Evolutionary conservation across 2,329 filamentous ascomycete genomes (phyloP), one percentile per base, ranked within the genome.

Genomic region (Mollisia scopiformis): DNA sequence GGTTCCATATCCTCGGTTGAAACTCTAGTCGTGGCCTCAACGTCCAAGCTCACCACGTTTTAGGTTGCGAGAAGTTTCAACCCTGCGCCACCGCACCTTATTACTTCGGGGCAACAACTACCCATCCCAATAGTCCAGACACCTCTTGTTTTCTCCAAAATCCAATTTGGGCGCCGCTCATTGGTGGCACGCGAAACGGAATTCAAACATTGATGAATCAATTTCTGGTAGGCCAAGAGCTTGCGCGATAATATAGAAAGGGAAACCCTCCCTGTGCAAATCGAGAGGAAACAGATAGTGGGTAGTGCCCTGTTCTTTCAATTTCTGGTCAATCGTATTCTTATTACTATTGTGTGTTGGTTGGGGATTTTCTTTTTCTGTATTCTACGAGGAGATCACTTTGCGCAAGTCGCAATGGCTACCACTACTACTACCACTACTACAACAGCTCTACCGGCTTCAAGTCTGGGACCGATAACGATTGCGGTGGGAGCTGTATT

Each of bases 401-500:
- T 8, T 21, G 39, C 49, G 4, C 28, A 33, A 52, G 31, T 35
- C 49, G 25, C 33, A 4, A 54, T 54, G 51, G 23, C 30, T 31
- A 46, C 37, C 3, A 30, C 8, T 28, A 6, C 46, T 27, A 49
- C 46, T 14, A 10, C n/a, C 27, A 16, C 7, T 16, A 13, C 16
- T 28, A 10, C 10, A 6, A 2, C 53, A n/a, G 35, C 19, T 6
- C 16, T 27, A n/a, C n/a, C n/a, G 25, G 35, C 37, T 43, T 1
- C 33, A 4, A 31, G 23, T 39, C 50, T 50, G 51, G 60, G 60
- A 33, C 57, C 60, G 3, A 55, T 46, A 13, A 55, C 53, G 8
- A 61, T 66, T 23, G 58, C 41, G n/a, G 55, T 66, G 23, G 28
- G 50, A 27, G 39, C 55, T 3, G 31, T 30, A 10, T 60, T 65